phyloP scores from a whole-genome alignment of 2,329 filamentous ascomycete genomes.

The Exophiala aquamarina region DNA sequence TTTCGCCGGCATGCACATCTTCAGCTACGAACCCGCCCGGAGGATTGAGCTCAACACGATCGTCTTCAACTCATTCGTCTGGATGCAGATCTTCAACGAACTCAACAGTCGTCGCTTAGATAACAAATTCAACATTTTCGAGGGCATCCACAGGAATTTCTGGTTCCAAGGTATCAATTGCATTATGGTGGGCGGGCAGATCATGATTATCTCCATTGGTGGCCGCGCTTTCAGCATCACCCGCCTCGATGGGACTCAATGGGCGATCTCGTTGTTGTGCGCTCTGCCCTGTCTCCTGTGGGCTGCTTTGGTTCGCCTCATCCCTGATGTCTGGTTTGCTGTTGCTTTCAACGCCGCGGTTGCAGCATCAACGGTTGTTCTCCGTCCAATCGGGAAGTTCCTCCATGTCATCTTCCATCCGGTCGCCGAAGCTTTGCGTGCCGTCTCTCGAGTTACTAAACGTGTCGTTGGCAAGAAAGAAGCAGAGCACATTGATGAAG shows the following conservation, averaged over 20 bases:
- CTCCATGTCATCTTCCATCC: slow-evolving; percentile 33
- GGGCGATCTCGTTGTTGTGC: slow-evolving; percentile 83
- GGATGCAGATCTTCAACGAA: slow-evolving; percentile 99
- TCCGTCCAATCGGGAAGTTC: slow-evolving; percentile 41
- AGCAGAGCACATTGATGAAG: slow-evolving; percentile 11
- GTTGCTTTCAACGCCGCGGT: slow-evolving; percentile 51
- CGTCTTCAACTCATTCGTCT: slow-evolving; percentile 97
- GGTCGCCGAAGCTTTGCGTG: slow-evolving; percentile 30
- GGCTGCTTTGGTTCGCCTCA: slow-evolving; percentile 74
- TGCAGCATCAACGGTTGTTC: slow-evolving; percentile 52
- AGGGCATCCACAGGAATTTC: slow-evolving; percentile 78
- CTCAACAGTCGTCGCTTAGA: slow-evolving; percentile 95
- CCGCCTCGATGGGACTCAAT: slow-evolving; percentile 70
- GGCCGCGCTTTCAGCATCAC: slow-evolving; percentile 76
- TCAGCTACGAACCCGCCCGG: slow-evolving; percentile 54
- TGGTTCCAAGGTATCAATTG: slow-evolving; percentile 86
- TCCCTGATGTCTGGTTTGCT: slow-evolving; percentile 67
- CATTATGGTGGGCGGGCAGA: slow-evolving; percentile 85
- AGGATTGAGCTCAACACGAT: slow-evolving; percentile 67
- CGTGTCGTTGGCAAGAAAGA: slow-evolving; percentile 24
- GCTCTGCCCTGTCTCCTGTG: slow-evolving; percentile 83
- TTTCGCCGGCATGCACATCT: slow-evolving; percentile 66
- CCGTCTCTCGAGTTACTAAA: slow-evolving; percentile 23
- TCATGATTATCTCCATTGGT: slow-evolving; percentile 87
- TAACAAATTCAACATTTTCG: slow-evolving; percentile 94